Evolutionary conservation across 768 basidiomycete species (phyloP).

Genomic region (Lentinula detonsa): DNA sequence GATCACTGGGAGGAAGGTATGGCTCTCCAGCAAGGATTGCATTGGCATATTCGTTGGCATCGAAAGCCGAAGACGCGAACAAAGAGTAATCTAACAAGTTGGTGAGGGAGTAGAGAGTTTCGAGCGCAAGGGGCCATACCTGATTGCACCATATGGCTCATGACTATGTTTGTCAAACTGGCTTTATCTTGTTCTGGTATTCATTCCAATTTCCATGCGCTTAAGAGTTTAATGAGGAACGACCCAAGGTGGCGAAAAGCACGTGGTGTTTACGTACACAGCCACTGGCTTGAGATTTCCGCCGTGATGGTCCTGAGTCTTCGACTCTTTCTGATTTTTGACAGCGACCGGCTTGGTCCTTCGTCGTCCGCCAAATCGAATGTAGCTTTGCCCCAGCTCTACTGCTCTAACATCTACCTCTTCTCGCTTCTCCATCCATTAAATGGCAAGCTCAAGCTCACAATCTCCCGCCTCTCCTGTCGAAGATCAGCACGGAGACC

Average conservation of each 20-base stretch:
- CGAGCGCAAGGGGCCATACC: neutral
- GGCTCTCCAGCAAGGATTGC: constrained; percentile 80
- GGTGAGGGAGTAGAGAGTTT: neutral
- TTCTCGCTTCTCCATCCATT: neutral
- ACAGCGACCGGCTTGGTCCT: neutral
- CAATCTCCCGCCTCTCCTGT: constrained; percentile 1
- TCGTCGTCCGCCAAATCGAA: neutral
- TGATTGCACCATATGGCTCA: neutral
- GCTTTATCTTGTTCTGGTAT: neutral
- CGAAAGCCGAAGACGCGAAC: constrained; percentile 72
- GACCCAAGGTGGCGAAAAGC: neutral
- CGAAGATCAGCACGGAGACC: neutral
- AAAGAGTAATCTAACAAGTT: constrained; percentile 54
- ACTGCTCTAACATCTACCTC: neutral
- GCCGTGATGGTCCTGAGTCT: neutral
- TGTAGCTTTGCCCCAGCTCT: neutral
- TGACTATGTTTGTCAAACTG: neutral
- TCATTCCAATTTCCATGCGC: too few species aligned
- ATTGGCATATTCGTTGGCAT: constrained; percentile 88
- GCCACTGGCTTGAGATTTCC: neutral
- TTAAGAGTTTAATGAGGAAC: neutral
- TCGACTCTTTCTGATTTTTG: neutral
- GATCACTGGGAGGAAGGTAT: constrained; percentile 43
- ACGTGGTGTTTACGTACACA: neutral
- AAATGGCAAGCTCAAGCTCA: constrained; percentile 6